These are phyloP conservation scores for Eucalyptus tenuipes DNA, from an alignment of 345 rosid genomes.

Conservation along the genomic window DNA sequence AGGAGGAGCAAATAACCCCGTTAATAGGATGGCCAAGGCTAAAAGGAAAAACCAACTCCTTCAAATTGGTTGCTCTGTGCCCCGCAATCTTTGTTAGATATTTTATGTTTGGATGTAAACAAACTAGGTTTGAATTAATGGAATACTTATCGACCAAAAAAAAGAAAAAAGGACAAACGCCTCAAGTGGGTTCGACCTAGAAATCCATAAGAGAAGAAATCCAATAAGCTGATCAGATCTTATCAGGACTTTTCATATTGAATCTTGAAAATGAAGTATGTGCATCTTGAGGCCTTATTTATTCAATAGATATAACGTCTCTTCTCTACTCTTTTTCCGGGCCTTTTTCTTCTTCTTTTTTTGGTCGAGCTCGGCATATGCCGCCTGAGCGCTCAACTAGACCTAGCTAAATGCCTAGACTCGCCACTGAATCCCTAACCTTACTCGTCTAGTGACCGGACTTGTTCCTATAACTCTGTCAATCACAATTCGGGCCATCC, in stretches of 20 bases:
- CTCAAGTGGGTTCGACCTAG: neutral
- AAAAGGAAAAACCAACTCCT: neutral
- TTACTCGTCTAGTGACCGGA: too few relatives aligned
- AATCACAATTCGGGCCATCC: too few relatives aligned
- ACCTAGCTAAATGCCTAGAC: too few relatives aligned
- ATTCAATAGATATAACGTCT: neutral
- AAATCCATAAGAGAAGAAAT: neutral
- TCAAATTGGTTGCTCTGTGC: neutral
- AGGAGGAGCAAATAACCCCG: too few relatives aligned
- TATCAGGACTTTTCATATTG: neutral
- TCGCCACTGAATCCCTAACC: too few relatives aligned
- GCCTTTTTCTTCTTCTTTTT: neutral
- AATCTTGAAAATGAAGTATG: neutral
- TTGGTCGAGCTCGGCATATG: neutral
- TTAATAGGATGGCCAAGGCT: too few relatives aligned
- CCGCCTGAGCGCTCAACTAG: neutral
- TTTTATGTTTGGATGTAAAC: neutral
- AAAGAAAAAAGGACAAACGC: neutral
- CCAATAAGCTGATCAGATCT: neutral
- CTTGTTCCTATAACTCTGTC: too few relatives aligned
- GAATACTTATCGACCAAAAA: too few relatives aligned
- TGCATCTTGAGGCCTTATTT: neutral
- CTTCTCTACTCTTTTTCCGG: neutral
- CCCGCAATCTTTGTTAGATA: neutral
- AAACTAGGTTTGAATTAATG: neutral